Percentiles rank a stretch among this genome's conserved stretches.
These are phyloP conservation scores for Mycocentrospora acerina DNA, from an alignment of 2,329 filamentous ascomycete genomes.

Conservation along the genomic window DNA sequence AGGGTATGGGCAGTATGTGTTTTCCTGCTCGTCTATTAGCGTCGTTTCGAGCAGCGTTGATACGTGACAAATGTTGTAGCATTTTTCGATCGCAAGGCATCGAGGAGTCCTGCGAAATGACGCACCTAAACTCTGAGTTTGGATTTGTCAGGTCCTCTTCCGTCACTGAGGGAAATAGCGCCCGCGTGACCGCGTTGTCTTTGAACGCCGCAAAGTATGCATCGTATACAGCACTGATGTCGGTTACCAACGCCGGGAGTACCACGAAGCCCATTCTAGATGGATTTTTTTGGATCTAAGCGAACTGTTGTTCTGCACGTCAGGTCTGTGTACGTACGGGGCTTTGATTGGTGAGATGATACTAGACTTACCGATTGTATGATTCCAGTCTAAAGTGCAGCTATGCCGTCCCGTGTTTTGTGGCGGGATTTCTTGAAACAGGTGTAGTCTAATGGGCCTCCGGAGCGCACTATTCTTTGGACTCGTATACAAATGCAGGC, in stretches of 20 bases:
- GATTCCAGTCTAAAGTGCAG: no score
- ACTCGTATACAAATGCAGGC: no score
- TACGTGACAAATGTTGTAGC: no score
- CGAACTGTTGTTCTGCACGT: not conserved
- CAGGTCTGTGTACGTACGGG: no score
- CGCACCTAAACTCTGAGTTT: conserved; percentile 26
- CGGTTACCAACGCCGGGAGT: conserved; percentile 50
- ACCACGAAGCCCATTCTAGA: conserved; percentile 39
- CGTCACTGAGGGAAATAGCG: conserved; percentile 44
- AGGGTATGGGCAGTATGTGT: conserved; percentile 47
- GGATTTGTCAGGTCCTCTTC: conserved; percentile 20
- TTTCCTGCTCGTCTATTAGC: conserved; percentile 32
- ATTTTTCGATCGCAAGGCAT: no score
- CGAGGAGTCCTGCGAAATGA: not conserved
- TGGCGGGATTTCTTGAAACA: no score
- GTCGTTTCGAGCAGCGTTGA: no score
- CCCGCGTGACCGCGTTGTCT: conserved; percentile 45
- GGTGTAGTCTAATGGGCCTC: no score
- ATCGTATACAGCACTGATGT: conserved; percentile 51
- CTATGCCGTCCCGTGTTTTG: no score
- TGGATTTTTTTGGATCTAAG: conserved; percentile 4
- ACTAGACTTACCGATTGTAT: no score
- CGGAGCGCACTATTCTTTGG: no score
- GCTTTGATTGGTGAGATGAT: no score
- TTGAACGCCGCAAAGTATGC: conserved; percentile 52